Conservation (phyloP, 2,329 filamentous ascomycete genomes). For the Beauveria varroae region DNA sequence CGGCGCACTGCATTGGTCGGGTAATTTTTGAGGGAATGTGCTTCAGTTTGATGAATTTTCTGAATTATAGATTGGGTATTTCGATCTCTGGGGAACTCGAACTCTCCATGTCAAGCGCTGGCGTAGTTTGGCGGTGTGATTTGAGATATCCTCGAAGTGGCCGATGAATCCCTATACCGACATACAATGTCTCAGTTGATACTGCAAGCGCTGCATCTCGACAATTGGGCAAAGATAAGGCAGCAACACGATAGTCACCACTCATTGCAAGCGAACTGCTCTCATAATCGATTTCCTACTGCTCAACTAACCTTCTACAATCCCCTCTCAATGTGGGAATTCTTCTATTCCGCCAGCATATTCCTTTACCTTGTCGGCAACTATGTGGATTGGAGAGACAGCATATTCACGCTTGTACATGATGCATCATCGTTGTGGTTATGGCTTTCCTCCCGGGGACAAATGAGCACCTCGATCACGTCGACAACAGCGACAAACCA, state of each 20-base stretch:
- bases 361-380: conserved; percentile 7
- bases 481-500: neutral
- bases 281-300: neutral
- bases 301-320: neutral
- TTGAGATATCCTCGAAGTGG: neutral
- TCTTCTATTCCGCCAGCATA: conserved; percentile 2
- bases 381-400: conserved; percentile 10
- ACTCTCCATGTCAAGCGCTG: too few relatives aligned
- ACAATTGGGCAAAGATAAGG: neutral
- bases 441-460: neutral
- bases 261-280: neutral
- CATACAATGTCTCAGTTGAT: conserved; percentile 2
- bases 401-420: neutral
- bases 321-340: neutral
- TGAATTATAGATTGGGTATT: too few relatives aligned
- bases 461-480: neutral
- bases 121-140: neutral
- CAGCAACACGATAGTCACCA: neutral
- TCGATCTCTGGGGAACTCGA: too few relatives aligned
- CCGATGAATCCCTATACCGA: neutral
- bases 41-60: too few relatives aligned
- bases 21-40: too few relatives aligned
- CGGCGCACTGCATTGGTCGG: too few relatives aligned
- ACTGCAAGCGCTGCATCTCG: neutral
- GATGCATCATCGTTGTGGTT: conserved; percentile 2